Conservation (phyloP, 2,329 filamentous ascomycete species). For the Cucurbitaria berberidis region DNA sequence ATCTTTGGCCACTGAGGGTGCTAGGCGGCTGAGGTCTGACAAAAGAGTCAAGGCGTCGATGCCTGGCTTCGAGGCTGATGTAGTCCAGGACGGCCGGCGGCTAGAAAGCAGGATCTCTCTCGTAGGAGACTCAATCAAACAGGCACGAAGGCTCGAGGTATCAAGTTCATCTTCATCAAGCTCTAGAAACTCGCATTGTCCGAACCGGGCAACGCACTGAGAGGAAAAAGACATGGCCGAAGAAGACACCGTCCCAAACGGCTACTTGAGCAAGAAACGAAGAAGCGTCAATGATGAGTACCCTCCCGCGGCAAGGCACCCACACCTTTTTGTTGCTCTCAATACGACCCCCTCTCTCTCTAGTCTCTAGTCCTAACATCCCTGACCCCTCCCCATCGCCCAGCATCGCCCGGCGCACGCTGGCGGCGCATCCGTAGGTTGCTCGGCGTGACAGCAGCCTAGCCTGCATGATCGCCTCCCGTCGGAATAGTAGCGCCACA, state of each 20-base stretch:
- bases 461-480: constrained; percentile 21
- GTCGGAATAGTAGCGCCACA: constrained; percentile 18
- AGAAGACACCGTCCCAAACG: constrained; percentile 18
- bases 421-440: constrained; percentile 12
- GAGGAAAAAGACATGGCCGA: constrained; percentile 21
- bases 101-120: constrained; percentile 25
- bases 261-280: constrained; percentile 1
- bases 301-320: constrained; percentile 12
- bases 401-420: constrained; percentile 20
- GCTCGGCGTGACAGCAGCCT: constrained; percentile 11
- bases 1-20: constrained; percentile 39
- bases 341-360: constrained; percentile 12
- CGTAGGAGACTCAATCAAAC: constrained; percentile 26
- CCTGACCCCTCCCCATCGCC: constrained; percentile 22
- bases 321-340: constrained; percentile 7
- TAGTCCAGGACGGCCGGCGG: constrained; percentile 14
- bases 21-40: constrained; percentile 31
- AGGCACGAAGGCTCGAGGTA: constrained; percentile 33
- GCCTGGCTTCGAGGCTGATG: constrained; percentile 6
- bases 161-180: constrained; percentile 42
- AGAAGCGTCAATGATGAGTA: neutral
- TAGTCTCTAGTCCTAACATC: constrained; percentile 14
- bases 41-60: constrained; percentile 34
- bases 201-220: constrained; percentile 25
- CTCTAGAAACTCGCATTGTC: constrained; percentile 38